Evolutionary conservation across 2,329 filamentous ascomycete genomes (phyloP), one percentile per base, ranked within the genome.

Genomic region (Calonectria honghensis): DNA sequence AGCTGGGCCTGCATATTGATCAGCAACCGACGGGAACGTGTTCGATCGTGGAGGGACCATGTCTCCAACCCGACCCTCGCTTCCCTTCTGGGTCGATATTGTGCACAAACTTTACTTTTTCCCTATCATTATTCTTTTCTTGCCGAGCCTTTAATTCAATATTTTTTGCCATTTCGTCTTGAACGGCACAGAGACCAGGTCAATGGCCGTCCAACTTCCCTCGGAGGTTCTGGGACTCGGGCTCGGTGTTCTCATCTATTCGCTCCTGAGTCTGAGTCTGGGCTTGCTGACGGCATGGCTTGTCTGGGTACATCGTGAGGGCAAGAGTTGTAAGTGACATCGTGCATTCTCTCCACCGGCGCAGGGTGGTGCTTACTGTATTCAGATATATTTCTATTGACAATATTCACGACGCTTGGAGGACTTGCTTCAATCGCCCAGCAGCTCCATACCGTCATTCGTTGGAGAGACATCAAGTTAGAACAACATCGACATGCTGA

Each of bases 341-440:
- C 11, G 6, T 3, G 18, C 35, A 1, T 54, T 35, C 11, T 39
- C 27, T 32, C 24, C 31, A 10, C 54, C 24, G 11, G 27, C 35
- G 3, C 31, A 4, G 7, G 7, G 13, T 52, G 18, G 13, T 52
- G 18, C 50, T 73, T 59, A 76, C 27, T 18, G 11, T 57, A n/a
- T 57, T 31, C 63, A 88, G 86, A 87, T 75, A 83, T 88, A 37
- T 84, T 85, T 27, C 75, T 87, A 35, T 78, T 88, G 24, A 81
- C 82, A n/a, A 83, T 83, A 68, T 83, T 84, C 63, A 84, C 84
- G 10, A 79, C 82, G 9, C 54, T 88, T 20, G 83, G 84, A 45
- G 85, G 83, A 0, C n/a, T 82, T 3, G 84, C 83, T 29, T 87
- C 86, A 31, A 84, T 88, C 57, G 78, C 81, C n/a, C 86, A 88